A percentile compares a stretch with the other conserved stretches of the same genome.
Conservation (phyloP, 768 basidiomycete species). For the Rhizopogon vesiculosus region DNA sequence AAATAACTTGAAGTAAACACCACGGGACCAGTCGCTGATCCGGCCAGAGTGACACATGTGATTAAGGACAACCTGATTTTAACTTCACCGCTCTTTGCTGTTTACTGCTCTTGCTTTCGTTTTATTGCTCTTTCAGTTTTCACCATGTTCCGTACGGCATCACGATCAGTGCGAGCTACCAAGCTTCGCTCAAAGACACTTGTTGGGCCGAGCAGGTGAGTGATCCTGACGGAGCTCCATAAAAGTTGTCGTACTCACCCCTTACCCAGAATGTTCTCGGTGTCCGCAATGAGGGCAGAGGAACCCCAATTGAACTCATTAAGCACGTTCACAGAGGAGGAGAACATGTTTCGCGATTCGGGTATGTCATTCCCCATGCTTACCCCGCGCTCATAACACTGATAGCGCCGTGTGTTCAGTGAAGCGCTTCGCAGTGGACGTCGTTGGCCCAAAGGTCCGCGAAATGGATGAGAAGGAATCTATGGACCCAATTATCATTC, state of each 20-base stretch:
- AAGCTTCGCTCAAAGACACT: neutral
- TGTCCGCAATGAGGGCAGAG: constrained; percentile 24
- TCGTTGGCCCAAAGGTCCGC: constrained; percentile 84
- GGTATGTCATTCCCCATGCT: constrained; percentile 42
- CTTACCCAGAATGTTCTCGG: constrained; percentile 17
- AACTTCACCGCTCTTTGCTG: no score
- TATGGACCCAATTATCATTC: constrained; percentile 87
- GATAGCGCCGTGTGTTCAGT: constrained; percentile 43
- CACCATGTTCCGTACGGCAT: constrained; percentile 21
- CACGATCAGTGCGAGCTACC: constrained; percentile 10
- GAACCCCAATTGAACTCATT: constrained; percentile 50
- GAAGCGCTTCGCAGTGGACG: constrained; percentile 81
- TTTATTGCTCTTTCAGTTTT: neutral
- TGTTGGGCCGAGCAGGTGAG: neutral
- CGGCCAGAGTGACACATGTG: no score
- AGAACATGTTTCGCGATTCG: constrained; percentile 87
- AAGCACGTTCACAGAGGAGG: constrained; percentile 88
- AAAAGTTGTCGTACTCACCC: neutral
- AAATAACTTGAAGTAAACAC: no score
- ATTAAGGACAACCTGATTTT: no score
- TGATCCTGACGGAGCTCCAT: neutral
- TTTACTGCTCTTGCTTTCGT: no score
- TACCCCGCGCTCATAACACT: neutral
- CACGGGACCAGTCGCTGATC: no score
- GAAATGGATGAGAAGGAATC: constrained; percentile 98